A percentile compares a stretch with the other conserved stretches of the same genome.
phyloP scores from a whole-genome alignment of 1,284 basidiomycete species.

The Austroboletus olivaceoglutinosus region DNA sequence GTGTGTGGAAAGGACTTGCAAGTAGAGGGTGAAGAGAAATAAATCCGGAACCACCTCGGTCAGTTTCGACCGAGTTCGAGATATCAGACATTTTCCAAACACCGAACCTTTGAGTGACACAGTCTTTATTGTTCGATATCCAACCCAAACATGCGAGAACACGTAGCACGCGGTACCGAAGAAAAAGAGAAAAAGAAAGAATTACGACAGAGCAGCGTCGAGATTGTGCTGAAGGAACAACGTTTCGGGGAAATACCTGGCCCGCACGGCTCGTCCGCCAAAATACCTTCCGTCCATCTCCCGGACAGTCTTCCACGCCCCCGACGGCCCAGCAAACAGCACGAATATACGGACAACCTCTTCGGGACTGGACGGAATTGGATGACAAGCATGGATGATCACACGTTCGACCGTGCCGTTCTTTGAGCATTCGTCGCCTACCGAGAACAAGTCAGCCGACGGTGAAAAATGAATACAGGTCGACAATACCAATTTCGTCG shows the following conservation, averaged over 20 bases:
- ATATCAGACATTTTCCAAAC: too few species aligned
- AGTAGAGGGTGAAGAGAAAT: too few species aligned
- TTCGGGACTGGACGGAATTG: slow-evolving; percentile 55
- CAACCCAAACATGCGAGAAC: too few species aligned
- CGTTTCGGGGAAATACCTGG: slow-evolving; percentile 77
- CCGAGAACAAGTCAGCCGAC: slow-evolving; percentile 5
- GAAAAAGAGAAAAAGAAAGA: not conserved
- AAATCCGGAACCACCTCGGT: too few species aligned
- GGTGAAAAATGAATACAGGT: slow-evolving; percentile 7
- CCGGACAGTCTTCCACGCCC: slow-evolving; percentile 91
- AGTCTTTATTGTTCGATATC: too few species aligned
- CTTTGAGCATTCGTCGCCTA: slow-evolving; percentile 86
- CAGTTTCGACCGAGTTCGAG: too few species aligned
- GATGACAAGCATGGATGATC: slow-evolving; percentile 74
- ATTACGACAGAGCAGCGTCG: slow-evolving; percentile 35
- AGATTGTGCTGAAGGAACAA: slow-evolving; percentile 53
- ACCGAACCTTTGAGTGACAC: too few species aligned
- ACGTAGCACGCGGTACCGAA: not conserved
- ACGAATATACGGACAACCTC: slow-evolving; percentile 84
- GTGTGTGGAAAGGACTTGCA: too few species aligned
- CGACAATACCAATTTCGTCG: slow-evolving; percentile 76
- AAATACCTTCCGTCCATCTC: slow-evolving; percentile 91
- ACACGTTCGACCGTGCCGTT: slow-evolving; percentile 90
- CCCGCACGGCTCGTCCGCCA: slow-evolving; percentile 79
- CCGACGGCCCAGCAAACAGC: slow-evolving; percentile 82